These are phyloP conservation scores for Penicillium lividum DNA, from an alignment of 495 filamentous ascomycete genomes.

Conservation along the genomic window DNA sequence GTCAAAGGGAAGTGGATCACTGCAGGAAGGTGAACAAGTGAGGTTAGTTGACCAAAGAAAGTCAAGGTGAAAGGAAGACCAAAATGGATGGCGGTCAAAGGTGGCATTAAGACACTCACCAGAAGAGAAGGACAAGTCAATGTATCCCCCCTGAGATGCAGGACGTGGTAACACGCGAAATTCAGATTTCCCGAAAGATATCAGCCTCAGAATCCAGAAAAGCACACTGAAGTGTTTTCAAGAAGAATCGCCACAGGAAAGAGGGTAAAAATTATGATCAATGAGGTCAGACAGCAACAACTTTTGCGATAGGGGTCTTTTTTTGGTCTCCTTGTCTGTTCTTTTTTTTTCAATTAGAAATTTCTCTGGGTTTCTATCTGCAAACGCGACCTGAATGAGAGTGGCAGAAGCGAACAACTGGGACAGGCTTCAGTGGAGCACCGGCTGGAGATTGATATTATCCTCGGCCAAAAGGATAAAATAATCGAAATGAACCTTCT, in stretches of 20 bases:
- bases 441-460: background rate
- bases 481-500: conserved; percentile 9
- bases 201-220: conserved; percentile 29
- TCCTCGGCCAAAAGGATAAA: conserved; percentile 25
- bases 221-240: conserved; percentile 52
- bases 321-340: conserved; percentile 24
- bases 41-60: background rate
- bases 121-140: conserved; percentile 95
- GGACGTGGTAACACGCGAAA: conserved; percentile 14
- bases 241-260: conserved; percentile 18
- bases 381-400: conserved; percentile 31
- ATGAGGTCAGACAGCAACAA: conserved; percentile 23
- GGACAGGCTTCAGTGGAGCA: conserved; percentile 28
- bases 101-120: conserved; percentile 55
- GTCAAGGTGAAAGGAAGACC: background rate
- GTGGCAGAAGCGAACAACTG: conserved; percentile 19
- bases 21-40: background rate
- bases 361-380: conserved; percentile 36
- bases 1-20: conserved; percentile 8
- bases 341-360: conserved; percentile 32
- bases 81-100: conserved; percentile 17
- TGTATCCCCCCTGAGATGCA: conserved; percentile 78
- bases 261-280: conserved; percentile 14
- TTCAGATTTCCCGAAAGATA: background rate
- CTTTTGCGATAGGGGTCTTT: conserved; percentile 13